Evolutionary conservation across 1,284 basidiomycete species (phyloP).

Genomic region (Cryptococcus sp.): DNA sequence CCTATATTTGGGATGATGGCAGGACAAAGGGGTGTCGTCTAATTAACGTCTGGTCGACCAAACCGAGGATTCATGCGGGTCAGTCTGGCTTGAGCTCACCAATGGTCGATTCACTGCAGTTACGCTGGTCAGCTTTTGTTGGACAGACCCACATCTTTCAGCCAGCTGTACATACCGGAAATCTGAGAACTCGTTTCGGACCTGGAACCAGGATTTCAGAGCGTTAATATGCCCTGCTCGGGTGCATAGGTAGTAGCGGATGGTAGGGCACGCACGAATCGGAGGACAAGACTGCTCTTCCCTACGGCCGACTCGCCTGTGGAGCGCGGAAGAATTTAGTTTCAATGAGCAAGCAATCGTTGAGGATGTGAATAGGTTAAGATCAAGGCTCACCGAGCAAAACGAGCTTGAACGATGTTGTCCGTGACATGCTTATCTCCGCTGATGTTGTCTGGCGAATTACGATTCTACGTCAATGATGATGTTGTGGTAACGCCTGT

Average conservation of each 20-base stretch:
- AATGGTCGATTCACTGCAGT: constrained; percentile 51
- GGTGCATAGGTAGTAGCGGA: neutral
- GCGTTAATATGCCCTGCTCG: neutral
- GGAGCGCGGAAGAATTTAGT: neutral
- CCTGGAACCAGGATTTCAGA: constrained; percentile 25
- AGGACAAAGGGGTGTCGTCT: constrained; percentile 19
- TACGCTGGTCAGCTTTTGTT: constrained; percentile 1
- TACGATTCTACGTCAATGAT: too few species aligned
- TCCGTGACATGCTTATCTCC: constrained; percentile 37
- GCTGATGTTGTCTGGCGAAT: too few species aligned
- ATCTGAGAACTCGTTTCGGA: constrained; percentile 92
- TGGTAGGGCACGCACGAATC: constrained; percentile 70
- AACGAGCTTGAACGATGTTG: constrained; percentile 70
- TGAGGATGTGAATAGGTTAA: neutral
- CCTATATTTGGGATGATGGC: constrained; percentile 14
- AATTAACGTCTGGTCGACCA: neutral
- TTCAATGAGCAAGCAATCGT: neutral
- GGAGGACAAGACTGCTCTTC: constrained; percentile 91
- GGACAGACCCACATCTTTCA: neutral
- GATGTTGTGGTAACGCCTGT: too few species aligned
- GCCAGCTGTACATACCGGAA: constrained; percentile 67
- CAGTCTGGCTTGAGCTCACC: constrained; percentile 27
- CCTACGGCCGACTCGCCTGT: constrained; percentile 94
- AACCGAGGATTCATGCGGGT: neutral
- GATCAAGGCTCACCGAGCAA: constrained; percentile 66